Evolutionary conservation across 1,139 yeast species (phyloP), one percentile per base, ranked within the genome.

Genomic region (Saccharomycopsis hybrid): DNA sequence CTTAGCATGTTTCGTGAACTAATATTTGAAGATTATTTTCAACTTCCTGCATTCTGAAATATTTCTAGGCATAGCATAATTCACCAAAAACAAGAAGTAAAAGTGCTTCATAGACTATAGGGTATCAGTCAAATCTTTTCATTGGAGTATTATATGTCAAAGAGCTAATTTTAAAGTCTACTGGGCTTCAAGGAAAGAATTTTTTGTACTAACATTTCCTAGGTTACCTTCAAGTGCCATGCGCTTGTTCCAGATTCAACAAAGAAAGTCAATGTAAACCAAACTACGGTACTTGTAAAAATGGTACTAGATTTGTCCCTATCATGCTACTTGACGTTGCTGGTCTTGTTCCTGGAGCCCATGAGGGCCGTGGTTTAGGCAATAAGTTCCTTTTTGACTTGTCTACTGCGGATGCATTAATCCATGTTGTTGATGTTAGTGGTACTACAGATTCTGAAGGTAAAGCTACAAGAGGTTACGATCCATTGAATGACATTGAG

Each of bases 401-500:
- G 57, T 81, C 97, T 52, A 97, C 90, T 58, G 98, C 98, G 0
- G 98, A 92, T 67, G 95, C 97, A 35, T 73, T 92, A 66, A 90
- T 92, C 54, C 98, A 92, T 65, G 96, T 94, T 43, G 97, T 92
- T 4, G 98, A 92, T 64, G 96, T 86, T 1, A 85, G 95, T 59
- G 98, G 98, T 2, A 89, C 97, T 1, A 92, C 98, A 0, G 84
- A 92, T 64, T 86, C 95, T 1, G 96, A 90, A 62, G 98, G 98
- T 4, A 92, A 92, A 63, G 84, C 84, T 35, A 90, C 97, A 0
- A 68, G 97, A 56, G 97, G 97, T 0, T 92, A 92, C 62, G 97
- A 92, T 64, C 97, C 98, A 1, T 67, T 89, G 41, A 74, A 82
- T 46, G 98, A 92, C 63, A 87, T 92, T 43, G 97, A 86, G 59